These are phyloP conservation scores for Lipomyces orientalis DNA, from an alignment of 805 yeast species.

Conservation along the genomic window DNA sequence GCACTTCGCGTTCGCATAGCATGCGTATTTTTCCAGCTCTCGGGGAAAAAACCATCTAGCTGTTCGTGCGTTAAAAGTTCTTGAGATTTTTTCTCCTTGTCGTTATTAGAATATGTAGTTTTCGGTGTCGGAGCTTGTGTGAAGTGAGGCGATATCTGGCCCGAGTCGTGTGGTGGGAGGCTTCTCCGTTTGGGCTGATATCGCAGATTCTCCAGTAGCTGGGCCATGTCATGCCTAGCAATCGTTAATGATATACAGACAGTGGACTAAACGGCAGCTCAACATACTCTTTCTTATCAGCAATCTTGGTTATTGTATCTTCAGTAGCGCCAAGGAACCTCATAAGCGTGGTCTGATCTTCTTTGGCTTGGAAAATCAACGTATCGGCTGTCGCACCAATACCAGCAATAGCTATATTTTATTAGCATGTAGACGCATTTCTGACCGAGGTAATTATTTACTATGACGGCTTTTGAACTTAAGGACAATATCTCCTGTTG, in stretches of 20 bases:
- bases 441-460: neutral
- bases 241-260: neutral
- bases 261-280: neutral
- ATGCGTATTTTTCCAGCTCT: neutral
- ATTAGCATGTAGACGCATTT: neutral
- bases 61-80: neutral
- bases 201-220: neutral
- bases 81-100: neutral
- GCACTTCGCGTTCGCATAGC: constrained; percentile 7
- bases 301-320: constrained; percentile 5
- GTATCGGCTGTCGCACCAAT: constrained; percentile 22
- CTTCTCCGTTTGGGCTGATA: constrained; percentile 7
- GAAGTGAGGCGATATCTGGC: neutral
- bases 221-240: neutral
- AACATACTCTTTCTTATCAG: constrained; percentile 10
- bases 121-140: neutral
- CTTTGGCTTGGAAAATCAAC: constrained; percentile 12
- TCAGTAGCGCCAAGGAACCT: constrained; percentile 5
- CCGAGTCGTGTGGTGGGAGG: neutral
- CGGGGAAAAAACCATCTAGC: constrained; percentile 6
- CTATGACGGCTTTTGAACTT: constrained; percentile 26
- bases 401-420: constrained; percentile 6
- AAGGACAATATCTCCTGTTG: constrained; percentile 14
- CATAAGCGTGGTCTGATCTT: constrained; percentile 4
- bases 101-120: constrained; percentile 1